Evolutionary conservation across 306 rosid genomes (phyloP).

Genomic region (Lathyrus sativus): DNA sequence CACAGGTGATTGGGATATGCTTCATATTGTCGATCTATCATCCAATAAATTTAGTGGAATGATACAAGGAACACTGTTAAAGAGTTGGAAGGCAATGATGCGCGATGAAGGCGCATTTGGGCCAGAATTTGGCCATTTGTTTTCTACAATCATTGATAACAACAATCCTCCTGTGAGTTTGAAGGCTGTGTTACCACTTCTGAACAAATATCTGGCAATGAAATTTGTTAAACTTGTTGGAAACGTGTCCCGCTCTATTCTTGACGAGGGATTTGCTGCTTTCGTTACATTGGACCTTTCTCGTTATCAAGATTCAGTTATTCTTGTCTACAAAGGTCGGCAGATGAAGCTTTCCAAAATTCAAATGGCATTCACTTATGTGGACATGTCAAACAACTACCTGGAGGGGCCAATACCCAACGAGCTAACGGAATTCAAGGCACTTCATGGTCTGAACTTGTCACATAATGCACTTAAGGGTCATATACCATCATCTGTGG

Average conservation of each 20-base stretch:
- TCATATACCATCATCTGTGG: slow-evolving; percentile 39
- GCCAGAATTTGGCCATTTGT: slow-evolving; percentile 11
- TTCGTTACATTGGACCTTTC: not conserved
- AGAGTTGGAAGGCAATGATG: slow-evolving; percentile 35
- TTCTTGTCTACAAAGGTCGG: slow-evolving; percentile 32
- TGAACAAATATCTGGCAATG: not conserved
- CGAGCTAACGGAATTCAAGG: slow-evolving; percentile 34
- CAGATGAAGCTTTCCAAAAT: slow-evolving; percentile 33
- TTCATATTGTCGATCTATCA: slow-evolving; percentile 36
- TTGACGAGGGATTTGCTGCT: not conserved
- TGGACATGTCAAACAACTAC: slow-evolving; percentile 47
- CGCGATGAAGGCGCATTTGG: not conserved
- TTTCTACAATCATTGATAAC: not conserved
- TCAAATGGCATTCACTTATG: slow-evolving; percentile 5
- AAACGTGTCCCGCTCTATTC: not conserved
- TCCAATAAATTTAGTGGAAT: slow-evolving; percentile 40
- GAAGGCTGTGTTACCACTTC: not conserved
- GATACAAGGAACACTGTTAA: slow-evolving; percentile 1
- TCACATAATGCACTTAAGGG: slow-evolving; percentile 43
- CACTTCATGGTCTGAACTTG: slow-evolving; percentile 34
- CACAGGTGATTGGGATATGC: slow-evolving; percentile 22
- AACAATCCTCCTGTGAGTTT: not conserved
- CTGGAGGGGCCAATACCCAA: slow-evolving; percentile 44
- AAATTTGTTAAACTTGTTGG: not conserved
- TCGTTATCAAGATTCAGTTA: slow-evolving; percentile 39